Base-by-base conservation (phyloP, 768 basidiomycete genomes). In the Naganishia antarctica region DNA sequence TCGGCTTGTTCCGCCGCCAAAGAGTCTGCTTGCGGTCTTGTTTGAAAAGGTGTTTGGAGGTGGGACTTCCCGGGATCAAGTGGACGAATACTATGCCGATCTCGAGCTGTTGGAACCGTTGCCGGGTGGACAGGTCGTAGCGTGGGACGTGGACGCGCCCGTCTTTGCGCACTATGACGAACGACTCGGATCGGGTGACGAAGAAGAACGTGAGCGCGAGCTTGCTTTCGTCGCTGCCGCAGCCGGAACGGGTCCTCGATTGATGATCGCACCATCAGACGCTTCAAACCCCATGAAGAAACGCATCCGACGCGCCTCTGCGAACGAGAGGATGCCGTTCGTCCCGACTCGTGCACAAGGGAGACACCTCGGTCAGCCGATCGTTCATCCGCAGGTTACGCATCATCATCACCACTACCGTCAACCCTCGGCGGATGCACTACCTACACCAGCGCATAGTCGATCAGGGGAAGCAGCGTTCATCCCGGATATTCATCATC, bases 351-450 rank as follows among this genome's bases (percentile, higher is more conserved):
- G n/a, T n/a, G n/a, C n/a, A n/a, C n/a, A n/a, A n/a, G n/a, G n/a
- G n/a, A n/a, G n/a, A n/a, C n/a, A n/a, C n/a, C n/a, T n/a, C n/a
- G 37, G 37, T 40, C 37, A 28, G 31, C 7, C 34, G 28, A 11
- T n/a, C 13, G n/a, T 8, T 11, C 45, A 16, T n/a, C 50, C 15
- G 31, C 50, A 13, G n/a, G 13, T 51, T 16, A n/a, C 34, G 12
- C 50, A 31, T 31, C 50, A 57, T 13, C 53, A 40, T 57, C 53
- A 57, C 12, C 34, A 57, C 53, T 51, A 51, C 18, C 50, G 31
- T 51, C 32, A 28, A n/a, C 50, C 31, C 0, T 31, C 1, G 31
- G 50, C 7, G 2, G 45, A 23, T 6, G 45, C 9, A 8, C 28
- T 37, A 21, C 15, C 50, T 7, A 15, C 32, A 8, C 34, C 50